phyloP scores from a whole-genome alignment of 208 protist species.

The Wallacemonas sp. region DNA sequence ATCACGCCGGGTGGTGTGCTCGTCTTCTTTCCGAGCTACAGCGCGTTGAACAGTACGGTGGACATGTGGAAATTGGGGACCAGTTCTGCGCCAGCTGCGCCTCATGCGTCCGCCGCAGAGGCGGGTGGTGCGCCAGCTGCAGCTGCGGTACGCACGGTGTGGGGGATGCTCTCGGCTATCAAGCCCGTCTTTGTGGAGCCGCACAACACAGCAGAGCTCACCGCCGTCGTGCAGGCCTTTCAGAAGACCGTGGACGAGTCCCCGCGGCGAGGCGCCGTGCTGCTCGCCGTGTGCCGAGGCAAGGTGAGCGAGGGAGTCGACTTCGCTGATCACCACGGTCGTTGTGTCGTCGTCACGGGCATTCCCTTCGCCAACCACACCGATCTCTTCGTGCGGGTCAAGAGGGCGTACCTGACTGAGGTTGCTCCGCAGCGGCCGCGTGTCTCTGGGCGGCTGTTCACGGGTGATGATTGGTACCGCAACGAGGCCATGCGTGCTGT shows the following conservation, averaged over 20 bases:
- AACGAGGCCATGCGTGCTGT: slow-evolving; percentile 95
- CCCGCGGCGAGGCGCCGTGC: slow-evolving; percentile 77
- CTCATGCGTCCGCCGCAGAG: no score
- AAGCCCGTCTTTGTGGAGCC: slow-evolving; percentile 92
- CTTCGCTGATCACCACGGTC: slow-evolving; percentile 94
- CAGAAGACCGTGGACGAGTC: slow-evolving; percentile 64
- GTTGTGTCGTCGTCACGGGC: slow-evolving; percentile 95
- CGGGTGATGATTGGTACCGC: slow-evolving; percentile 94
- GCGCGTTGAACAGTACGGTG: slow-evolving; percentile 69
- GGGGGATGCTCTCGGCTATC: slow-evolving; percentile 71
- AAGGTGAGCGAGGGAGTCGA: slow-evolving; percentile 98
- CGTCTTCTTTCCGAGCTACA: slow-evolving; percentile 97
- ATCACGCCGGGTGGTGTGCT: slow-evolving; percentile 94
- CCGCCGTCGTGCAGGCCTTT: slow-evolving; percentile 59
- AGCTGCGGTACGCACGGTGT: slow-evolving; percentile 46
- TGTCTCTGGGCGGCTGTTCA: slow-evolving; percentile 77
- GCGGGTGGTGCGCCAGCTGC: no score
- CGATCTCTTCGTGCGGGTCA: slow-evolving; percentile 89
- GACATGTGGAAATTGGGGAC: slow-evolving; percentile 73
- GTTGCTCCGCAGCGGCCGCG: slow-evolving; percentile 63
- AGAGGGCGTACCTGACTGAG: slow-evolving; percentile 71
- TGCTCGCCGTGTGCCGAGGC: slow-evolving; percentile 97
- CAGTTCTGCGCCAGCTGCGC: slow-evolving; percentile 23
- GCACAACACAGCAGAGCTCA: slow-evolving; percentile 43
- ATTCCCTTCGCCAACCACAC: slow-evolving; percentile 93